Evolutionary conservation across 805 yeast genomes (phyloP), one percentile per base, ranked within the genome.

Genomic region (Candida xyloterini): DNA sequence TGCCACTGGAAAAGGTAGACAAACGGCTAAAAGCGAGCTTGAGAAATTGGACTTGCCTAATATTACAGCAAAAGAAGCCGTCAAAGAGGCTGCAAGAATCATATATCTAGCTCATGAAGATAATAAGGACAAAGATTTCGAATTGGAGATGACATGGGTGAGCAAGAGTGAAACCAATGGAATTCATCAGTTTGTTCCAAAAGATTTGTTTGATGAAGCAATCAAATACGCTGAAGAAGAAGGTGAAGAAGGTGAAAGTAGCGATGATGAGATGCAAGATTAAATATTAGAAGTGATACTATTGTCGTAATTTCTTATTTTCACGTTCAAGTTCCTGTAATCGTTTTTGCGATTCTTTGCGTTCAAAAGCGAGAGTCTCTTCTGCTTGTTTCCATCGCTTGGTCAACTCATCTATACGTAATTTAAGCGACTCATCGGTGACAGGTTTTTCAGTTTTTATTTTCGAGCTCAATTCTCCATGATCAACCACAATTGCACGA

Each of bases 1-100:
- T 27, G 99, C 99, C 13, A 79, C 97, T 4, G 99, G 99, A 48
- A 93, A 91, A 63, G 99, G 99, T 33, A 80, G 98, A 65, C 99
- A 93, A 65, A 78, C 87, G n/a, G 99, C 99, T 35, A 91, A 91
- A 67, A 84, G 91, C 21, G 99, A 93, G 66, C 75, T 93, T 52
- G 99, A 93, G 65, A 93, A 93, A 64, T 71, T 93, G 61, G 83
- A 87, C 50, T 70, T 80, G 46, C 81, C 79, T 38, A 76, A 73
- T 48, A 67, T 95, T 50, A 68, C 81, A 7, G 85, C 81, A 4
- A 76, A 66, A 51, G 95, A 90, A 15, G 99, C 96, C 4, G 84
- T 93, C 27, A 89, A 85, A 55, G 84, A 85, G 58, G 98, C 97
- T 23, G 98, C 98, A 5, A 84, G 83, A 63, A 89, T 93, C 59